Percentiles rank a stretch among this genome's conserved stretches.
These are phyloP conservation scores for Domatiomyces globalis DNA, from an alignment of 2,329 filamentous ascomycete genomes.

Conservation along the genomic window DNA sequence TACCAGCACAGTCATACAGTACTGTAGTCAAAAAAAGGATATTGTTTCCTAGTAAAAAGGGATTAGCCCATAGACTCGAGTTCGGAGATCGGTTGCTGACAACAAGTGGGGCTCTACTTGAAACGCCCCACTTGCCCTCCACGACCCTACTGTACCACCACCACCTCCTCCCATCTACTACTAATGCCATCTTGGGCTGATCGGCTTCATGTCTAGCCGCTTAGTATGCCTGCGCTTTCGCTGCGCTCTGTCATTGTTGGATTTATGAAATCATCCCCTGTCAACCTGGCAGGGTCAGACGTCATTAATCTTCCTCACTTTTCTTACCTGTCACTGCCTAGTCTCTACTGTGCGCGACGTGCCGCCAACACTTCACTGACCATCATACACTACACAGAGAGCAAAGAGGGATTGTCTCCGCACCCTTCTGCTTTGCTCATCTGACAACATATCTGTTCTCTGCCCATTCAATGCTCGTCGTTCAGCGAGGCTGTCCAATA, in stretches of 20 bases:
- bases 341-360: background rate
- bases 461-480: conserved; percentile 3
- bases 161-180: background rate
- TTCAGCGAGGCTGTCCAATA: conserved; percentile 5
- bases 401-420: too few species aligned
- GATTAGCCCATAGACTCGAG: too few species aligned
- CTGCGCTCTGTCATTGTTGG: too few species aligned
- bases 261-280: background rate
- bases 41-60: too few species aligned
- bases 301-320: background rate
- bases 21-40: too few species aligned
- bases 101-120: too few species aligned
- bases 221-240: background rate
- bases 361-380: background rate
- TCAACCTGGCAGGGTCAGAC: background rate
- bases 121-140: too few species aligned
- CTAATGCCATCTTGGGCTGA: background rate
- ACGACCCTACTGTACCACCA: background rate
- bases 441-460: background rate
- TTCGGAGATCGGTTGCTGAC: too few species aligned
- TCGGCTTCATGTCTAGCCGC: background rate
- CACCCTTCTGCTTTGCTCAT: background rate
- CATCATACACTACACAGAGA: background rate
- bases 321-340: background rate
- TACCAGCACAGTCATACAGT: too few species aligned